phyloP scores from a whole-genome alignment of 1,284 basidiomycete species.

The Boletellus deceptivus region DNA sequence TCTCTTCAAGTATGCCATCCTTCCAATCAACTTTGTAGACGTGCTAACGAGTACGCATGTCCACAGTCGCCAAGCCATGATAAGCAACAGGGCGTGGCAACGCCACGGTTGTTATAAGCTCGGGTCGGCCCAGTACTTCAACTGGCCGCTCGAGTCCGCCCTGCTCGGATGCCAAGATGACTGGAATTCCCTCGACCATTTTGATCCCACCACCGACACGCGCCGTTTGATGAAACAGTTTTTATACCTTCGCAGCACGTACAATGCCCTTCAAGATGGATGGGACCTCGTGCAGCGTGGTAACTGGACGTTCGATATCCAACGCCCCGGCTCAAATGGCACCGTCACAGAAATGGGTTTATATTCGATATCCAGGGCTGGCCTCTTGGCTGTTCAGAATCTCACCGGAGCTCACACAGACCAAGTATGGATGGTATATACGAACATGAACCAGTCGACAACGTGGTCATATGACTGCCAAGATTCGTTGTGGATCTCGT shows the following conservation, averaged over 20 bases:
- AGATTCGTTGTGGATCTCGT: slow-evolving; percentile 63
- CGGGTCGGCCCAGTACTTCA: slow-evolving; percentile 87
- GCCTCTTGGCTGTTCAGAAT: slow-evolving; percentile 52
- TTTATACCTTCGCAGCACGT: slow-evolving; percentile 64
- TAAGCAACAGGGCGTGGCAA: slow-evolving; percentile 81
- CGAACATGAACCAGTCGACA: slow-evolving; percentile 76
- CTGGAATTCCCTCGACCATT: slow-evolving; percentile 89
- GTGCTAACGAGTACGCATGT: slow-evolving; percentile 9
- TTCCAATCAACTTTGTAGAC: background rate
- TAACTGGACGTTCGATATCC: slow-evolving; percentile 77
- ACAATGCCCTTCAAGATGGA: slow-evolving; percentile 79
- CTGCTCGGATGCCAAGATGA: slow-evolving; percentile 81
- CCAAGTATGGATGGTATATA: slow-evolving; percentile 79
- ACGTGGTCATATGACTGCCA: slow-evolving; percentile 65
- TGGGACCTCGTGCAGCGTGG: slow-evolving; percentile 75
- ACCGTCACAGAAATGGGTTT: slow-evolving; percentile 83
- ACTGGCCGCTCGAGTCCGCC: slow-evolving; percentile 79
- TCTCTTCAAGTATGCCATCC: slow-evolving; percentile 68
- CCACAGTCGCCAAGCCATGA: slow-evolving; percentile 85
- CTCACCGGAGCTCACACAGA: slow-evolving; percentile 58
- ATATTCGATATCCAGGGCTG: slow-evolving; percentile 75
- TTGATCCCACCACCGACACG: slow-evolving; percentile 81
- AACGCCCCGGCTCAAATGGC: slow-evolving; percentile 78
- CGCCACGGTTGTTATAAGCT: slow-evolving; percentile 88
- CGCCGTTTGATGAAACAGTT: slow-evolving; percentile 75